Conservation (phyloP, 768 basidiomycete species). For the Asterophora parasitica region DNA sequence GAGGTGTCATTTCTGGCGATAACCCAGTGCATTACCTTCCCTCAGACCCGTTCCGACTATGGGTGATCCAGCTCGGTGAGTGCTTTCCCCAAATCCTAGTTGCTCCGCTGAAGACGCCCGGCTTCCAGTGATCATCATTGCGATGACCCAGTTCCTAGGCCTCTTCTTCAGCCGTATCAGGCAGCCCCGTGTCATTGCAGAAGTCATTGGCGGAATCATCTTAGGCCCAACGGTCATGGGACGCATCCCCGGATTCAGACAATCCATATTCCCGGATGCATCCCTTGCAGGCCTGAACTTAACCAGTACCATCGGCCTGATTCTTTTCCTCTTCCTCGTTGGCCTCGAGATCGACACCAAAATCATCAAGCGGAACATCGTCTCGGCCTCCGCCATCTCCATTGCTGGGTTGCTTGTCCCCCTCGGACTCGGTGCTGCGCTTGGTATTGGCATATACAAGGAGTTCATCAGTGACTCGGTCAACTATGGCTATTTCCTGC, state of each 20-base stretch:
- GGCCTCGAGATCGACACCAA: constrained; percentile 80
- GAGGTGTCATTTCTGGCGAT: constrained; percentile 71
- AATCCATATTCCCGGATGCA: constrained; percentile 49
- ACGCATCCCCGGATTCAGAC: constrained; percentile 68
- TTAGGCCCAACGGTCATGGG: constrained; percentile 79
- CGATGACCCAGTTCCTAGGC: constrained; percentile 70
- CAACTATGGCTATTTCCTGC: constrained; percentile 75
- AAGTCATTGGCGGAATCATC: constrained; percentile 86
- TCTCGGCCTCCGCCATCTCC: constrained; percentile 55
- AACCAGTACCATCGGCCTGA: constrained; percentile 70
- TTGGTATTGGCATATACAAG: constrained; percentile 70
- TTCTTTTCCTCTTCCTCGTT: constrained; percentile 79
- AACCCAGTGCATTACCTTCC: constrained; percentile 63
- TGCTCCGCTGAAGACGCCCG: constrained; percentile 2
- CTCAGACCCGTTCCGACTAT: constrained; percentile 67
- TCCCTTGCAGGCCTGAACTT: constrained; percentile 60
- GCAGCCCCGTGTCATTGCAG: constrained; percentile 92
- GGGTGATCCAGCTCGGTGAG: constrained; percentile 73
- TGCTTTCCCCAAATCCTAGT: constrained; percentile 1
- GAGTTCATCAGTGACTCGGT: constrained; percentile 55
- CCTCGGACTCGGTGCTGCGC: constrained; percentile 73
- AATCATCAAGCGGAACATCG: constrained; percentile 59
- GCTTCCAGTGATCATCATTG: constrained; percentile 68
- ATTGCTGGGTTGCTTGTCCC: constrained; percentile 69
- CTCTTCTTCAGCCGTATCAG: constrained; percentile 61